phyloP scores from a whole-genome alignment of 73 alveolate species.

The Paramecium sonneborni region DNA sequence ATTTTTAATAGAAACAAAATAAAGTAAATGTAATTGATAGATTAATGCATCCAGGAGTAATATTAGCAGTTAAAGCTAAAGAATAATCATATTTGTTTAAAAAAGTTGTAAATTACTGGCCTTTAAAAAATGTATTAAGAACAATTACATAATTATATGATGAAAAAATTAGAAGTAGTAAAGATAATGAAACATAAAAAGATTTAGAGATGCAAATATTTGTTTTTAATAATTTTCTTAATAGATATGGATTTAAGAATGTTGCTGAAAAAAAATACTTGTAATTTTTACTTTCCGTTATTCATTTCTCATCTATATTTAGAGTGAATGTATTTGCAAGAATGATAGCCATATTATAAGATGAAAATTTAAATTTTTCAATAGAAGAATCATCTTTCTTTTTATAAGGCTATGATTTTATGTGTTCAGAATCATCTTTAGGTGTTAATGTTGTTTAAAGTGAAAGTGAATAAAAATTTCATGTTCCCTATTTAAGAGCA shows the following conservation, averaged over 20 bases:
- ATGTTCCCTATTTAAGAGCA: constrained; percentile 64
- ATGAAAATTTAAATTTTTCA: constrained; percentile 37
- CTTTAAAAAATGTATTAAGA: constrained; percentile 29
- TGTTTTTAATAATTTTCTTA: constrained; percentile 54
- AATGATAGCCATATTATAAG: constrained; percentile 1
- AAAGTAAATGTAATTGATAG: neutral
- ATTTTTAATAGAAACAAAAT: constrained; percentile 25
- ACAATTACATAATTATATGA: neutral
- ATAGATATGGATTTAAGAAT: constrained; percentile 62
- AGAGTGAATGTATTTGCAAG: constrained; percentile 66
- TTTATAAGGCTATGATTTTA: constrained; percentile 57
- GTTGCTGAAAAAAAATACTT: constrained; percentile 67
- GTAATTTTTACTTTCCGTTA: constrained; percentile 53
- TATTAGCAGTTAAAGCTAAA: constrained; percentile 43
- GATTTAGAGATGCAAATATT: constrained; percentile 65
- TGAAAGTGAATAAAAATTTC: constrained; percentile 45
- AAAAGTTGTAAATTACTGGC: constrained; percentile 58
- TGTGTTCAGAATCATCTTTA: constrained; percentile 41
- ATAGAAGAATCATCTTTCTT: constrained; percentile 55
- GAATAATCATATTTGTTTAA: constrained; percentile 39
- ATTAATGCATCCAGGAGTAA: constrained; percentile 53
- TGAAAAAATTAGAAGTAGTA: neutral
- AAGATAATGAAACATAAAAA: neutral
- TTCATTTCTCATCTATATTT: constrained; percentile 54
- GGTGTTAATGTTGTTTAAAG: constrained; percentile 59